Evolutionary conservation across 2,329 filamentous ascomycete species (phyloP), one percentile per base, ranked within the genome.

Genomic region (Cercospora sesami): DNA sequence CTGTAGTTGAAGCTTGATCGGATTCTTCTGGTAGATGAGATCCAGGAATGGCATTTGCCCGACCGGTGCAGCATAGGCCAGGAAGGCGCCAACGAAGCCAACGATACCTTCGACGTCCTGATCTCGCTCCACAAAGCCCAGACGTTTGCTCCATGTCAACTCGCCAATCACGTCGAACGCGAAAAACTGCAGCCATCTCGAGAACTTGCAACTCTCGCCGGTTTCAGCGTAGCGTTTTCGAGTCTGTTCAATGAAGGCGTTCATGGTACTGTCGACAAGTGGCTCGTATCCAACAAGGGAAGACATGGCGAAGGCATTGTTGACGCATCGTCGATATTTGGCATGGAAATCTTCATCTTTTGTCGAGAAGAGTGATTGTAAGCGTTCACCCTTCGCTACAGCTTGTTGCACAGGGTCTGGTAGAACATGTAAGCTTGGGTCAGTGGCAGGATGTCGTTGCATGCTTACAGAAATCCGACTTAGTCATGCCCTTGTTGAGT

Each of bases 81-180:
- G 89, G 36, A 92, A 83, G 33, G 83, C 84, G 5, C 82, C 83
- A 1, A 92, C 78, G 73, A 91, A 91, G 0, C 78, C 81, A 4
- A 93, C 85, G 62, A 93, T 93, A 0, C 90, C 90, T 69, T 92
- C 90, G 12, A 94, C 87, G 70, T 94, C 91, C 75, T 89, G 84
- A 61, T 92, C 89, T 75, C 86, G 85, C 78, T 94, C 90, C 1
- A 94, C 80, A 71, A 94, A 94, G 0, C 91, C 91, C 67, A 93
- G 85, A 0, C 90, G 84, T 77, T 91, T 91, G 77, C 87, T 89
- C 80, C 91, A 93, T 0, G 90, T 93, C 74, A 93, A 86, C 69
- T 91, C 89, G 5, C 90, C 90, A 69, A 93, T 93, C 14, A 93
- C 91, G 75, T 94, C 91, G 74, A 94, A 94, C 0, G 91, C 91